phyloP scores from a whole-genome alignment of 768 basidiomycete genomes.

The Boletus coccyginus region DNA sequence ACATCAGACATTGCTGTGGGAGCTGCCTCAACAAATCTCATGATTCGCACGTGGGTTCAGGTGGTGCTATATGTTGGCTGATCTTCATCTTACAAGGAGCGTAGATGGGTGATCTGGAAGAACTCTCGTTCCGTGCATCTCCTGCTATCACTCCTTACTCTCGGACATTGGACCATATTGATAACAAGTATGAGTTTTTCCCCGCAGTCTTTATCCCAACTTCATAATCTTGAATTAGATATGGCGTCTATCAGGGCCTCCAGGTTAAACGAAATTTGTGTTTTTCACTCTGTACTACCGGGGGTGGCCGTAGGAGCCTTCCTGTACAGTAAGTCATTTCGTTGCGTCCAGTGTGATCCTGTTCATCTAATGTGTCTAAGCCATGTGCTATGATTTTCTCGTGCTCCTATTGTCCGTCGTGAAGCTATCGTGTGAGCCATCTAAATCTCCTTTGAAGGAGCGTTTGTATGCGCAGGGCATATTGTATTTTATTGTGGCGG shows the following conservation, averaged over 20 bases:
- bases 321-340: constrained; percentile 16
- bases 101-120: constrained; percentile 30
- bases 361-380: constrained; percentile 6
- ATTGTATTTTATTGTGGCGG: constrained; percentile 13
- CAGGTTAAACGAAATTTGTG: constrained; percentile 1
- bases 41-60: constrained; percentile 26
- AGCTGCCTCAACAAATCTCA: constrained; percentile 20
- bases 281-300: background rate
- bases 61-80: no score
- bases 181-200: constrained; percentile 6
- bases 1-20: constrained; percentile 7
- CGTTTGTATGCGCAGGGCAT: constrained; percentile 18
- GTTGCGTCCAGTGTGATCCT: background rate
- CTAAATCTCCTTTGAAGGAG: constrained; percentile 8
- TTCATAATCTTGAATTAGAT: constrained; percentile 5
- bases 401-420: constrained; percentile 15
- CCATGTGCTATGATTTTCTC: constrained; percentile 19
- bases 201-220: background rate
- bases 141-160: constrained; percentile 9
- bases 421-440: constrained; percentile 12
- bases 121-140: constrained; percentile 8
- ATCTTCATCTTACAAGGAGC: background rate
- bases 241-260: background rate
- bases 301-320: background rate
- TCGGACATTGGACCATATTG: constrained; percentile 27